phyloP scores from a whole-genome alignment of 2,329 filamentous ascomycete genomes.

The Penicillium sp. region DNA sequence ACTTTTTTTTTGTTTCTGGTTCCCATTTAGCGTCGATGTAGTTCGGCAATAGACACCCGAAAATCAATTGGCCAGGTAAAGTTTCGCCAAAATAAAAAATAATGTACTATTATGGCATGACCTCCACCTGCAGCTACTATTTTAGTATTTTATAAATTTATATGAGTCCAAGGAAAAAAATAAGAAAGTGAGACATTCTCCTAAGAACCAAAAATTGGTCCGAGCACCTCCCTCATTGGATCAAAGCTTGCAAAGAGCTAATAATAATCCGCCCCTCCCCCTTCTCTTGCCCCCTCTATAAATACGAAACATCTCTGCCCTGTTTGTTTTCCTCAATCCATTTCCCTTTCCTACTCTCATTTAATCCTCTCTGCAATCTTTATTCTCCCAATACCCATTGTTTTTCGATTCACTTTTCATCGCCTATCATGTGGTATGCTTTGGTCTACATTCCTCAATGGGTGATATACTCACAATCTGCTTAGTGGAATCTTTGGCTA shows the following conservation, averaged over 20 bases:
- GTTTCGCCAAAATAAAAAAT: too few species aligned
- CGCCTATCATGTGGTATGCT: slow-evolving; percentile 38
- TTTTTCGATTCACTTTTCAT: slow-evolving; percentile 1
- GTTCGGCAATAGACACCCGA: too few species aligned
- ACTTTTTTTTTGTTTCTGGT: neutral
- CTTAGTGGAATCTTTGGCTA: slow-evolving; percentile 67
- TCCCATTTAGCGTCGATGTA: neutral
- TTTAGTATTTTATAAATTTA: neutral
- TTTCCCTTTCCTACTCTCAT: neutral
- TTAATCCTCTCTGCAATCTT: slow-evolving; percentile 1
- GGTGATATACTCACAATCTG: slow-evolving; percentile 14
- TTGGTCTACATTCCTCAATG: neutral
- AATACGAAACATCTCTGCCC: slow-evolving; percentile 19
- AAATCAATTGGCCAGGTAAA: too few species aligned
- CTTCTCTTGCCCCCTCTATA: slow-evolving; percentile 19
- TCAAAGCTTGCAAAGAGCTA: slow-evolving; percentile 15
- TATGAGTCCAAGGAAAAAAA: too few species aligned
- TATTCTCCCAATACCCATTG: neutral
- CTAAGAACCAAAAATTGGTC: slow-evolving; percentile 6
- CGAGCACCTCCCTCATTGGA: slow-evolving; percentile 6
- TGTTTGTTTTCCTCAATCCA: neutral
- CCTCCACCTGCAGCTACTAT: neutral
- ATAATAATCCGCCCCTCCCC: slow-evolving; percentile 20
- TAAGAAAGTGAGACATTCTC: slow-evolving; percentile 18
- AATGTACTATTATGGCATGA: too few species aligned